phyloP scores from a whole-genome alignment of 2,329 filamentous ascomycete genomes.

The Leptographium radiaticola region DNA sequence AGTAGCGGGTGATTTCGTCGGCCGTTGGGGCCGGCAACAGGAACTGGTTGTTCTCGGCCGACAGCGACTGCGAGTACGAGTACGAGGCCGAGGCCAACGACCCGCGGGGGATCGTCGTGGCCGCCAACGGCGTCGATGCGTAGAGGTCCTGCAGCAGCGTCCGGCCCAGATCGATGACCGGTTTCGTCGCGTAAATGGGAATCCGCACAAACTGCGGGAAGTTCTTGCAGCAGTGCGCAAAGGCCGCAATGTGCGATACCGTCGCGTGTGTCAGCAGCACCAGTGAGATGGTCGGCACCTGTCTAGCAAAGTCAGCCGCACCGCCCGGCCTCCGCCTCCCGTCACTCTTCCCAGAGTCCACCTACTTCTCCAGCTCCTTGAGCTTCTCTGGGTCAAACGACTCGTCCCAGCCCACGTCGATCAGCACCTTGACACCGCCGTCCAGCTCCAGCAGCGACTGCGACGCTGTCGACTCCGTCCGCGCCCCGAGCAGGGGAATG shows the following conservation, averaged over 20 bases:
- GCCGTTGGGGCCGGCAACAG: conserved; percentile 58
- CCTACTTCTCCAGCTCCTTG: conserved; percentile 78
- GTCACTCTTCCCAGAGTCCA: conserved; percentile 1
- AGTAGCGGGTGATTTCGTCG: conserved; percentile 87
- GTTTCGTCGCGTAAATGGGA: conserved; percentile 85
- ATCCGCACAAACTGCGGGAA: conserved; percentile 85
- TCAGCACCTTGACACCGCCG: conserved; percentile 86
- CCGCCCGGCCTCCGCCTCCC: not conserved
- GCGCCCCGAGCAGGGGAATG: conserved; percentile 80
- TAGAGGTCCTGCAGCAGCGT: conserved; percentile 89
- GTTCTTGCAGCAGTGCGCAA: conserved; percentile 93
- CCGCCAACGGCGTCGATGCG: conserved; percentile 73
- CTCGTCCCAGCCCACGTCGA: conserved; percentile 95
- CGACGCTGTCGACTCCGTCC: conserved; percentile 73
- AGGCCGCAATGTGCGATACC: conserved; percentile 79
- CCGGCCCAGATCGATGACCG: conserved; percentile 84
- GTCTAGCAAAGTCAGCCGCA: conserved; percentile 35
- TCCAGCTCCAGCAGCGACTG: conserved; percentile 96
- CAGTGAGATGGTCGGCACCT: conserved; percentile 81
- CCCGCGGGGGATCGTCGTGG: conserved; percentile 63
- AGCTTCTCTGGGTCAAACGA: conserved; percentile 73
- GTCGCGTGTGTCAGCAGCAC: conserved; percentile 93
- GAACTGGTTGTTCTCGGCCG: conserved; percentile 36
- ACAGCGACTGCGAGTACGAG: conserved; percentile 37
- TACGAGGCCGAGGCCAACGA: conserved; percentile 56